Percentiles rank a stretch among this genome's conserved stretches.
Evolutionary conservation across 1,284 basidiomycete species (phyloP).

Genomic region (Microstroma glucosiphilum): DNA sequence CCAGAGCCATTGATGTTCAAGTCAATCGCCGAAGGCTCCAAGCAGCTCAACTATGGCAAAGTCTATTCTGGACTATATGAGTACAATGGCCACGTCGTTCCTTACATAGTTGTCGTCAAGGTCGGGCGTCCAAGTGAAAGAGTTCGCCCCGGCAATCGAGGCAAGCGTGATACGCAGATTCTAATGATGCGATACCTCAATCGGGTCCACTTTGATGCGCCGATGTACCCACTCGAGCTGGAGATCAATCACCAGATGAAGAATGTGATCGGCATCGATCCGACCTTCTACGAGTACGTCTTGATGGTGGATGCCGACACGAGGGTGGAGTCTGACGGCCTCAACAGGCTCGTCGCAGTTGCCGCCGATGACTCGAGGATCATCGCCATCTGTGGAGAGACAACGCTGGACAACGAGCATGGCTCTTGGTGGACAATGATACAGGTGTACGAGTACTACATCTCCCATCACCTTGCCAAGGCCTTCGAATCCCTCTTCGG

Average conservation of each 20-base stretch:
- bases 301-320: constrained; percentile 98
- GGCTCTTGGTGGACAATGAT: constrained; percentile 96
- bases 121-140: constrained; percentile 92
- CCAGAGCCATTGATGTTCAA: constrained; percentile 91
- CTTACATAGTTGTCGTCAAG: constrained; percentile 93
- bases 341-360: constrained; percentile 84
- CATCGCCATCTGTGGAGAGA: constrained; percentile 89
- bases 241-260: constrained; percentile 99
- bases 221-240: constrained; percentile 93
- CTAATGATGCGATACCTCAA: constrained; percentile 95
- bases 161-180: constrained; percentile 77
- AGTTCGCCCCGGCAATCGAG: constrained; percentile 75
- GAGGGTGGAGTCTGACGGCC: constrained; percentile 68
- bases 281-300: constrained; percentile 93
- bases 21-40: constrained; percentile 85
- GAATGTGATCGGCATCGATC: constrained; percentile 98
- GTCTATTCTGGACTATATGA: constrained; percentile 95
- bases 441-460: constrained; percentile 57
- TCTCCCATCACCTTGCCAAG: constrained; percentile 75
- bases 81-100: constrained; percentile 87
- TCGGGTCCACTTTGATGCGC: constrained; percentile 91
- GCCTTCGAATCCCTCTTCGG: constrained; percentile 96
- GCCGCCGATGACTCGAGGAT: constrained; percentile 81
- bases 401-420: constrained; percentile 78
- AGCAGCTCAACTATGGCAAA: constrained; percentile 98